phyloP scores from a whole-genome alignment of 306 rosid species.

The Cucurbita maxima region DNA sequence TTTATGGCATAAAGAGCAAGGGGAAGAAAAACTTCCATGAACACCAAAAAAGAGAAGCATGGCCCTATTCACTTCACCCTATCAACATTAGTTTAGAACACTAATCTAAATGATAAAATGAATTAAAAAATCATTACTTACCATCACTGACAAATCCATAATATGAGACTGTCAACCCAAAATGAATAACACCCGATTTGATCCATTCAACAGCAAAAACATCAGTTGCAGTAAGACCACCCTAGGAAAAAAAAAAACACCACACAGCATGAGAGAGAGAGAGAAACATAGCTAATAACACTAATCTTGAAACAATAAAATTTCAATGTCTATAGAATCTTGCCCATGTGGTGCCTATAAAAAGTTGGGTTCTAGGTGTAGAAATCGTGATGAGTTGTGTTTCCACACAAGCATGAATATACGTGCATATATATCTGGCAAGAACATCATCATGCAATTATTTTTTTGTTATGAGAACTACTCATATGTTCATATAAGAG shows the following conservation, averaged over 20 bases:
- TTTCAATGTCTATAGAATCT: neutral
- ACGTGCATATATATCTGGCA: neutral
- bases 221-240: constrained; percentile 95
- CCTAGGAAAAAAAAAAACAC: constrained; percentile 44
- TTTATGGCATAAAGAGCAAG: neutral
- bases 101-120: neutral
- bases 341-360: neutral
- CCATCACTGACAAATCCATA: constrained; percentile 96
- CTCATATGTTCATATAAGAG: neutral
- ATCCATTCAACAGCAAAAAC: constrained; percentile 97
- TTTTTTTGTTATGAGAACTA: neutral
- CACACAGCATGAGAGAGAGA: neutral
- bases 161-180: constrained; percentile 90
- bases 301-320: neutral
- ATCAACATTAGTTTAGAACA: neutral
- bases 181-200: constrained; percentile 70
- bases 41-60: neutral
- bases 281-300: neutral
- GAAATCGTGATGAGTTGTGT: neutral
- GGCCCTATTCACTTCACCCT: neutral
- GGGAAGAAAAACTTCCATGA: neutral
- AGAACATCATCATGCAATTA: neutral
- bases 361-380: neutral
- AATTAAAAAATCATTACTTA: constrained; percentile 24
- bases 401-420: neutral